Base-by-base conservation (phyloP, 2,329 filamentous ascomycete species). In the Pleurostoma richardsiae region DNA sequence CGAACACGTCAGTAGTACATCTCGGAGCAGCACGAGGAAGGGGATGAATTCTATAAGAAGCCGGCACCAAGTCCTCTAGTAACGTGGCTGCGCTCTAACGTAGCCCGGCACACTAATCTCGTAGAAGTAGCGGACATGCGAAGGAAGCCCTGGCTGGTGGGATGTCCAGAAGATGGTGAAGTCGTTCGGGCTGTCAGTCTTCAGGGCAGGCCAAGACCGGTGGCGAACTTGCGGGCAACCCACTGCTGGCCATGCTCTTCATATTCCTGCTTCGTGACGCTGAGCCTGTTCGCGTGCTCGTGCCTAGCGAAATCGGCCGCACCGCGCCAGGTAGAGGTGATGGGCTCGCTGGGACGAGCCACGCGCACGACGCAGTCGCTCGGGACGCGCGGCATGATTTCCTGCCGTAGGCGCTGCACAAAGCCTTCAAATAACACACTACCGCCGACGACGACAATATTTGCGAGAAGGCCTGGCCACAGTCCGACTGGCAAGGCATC, bases 251-350 rank as follows among this genome's bases (percentile, higher is more conserved):
- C 94, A 59, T 90, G 70, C 65, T 99, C 94, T 44, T 94, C 82
- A 63, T 99, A 99, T 61, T 99, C 90, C 51, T 87, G 79, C 61
- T 88, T 89, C 0, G 88, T 94, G n/a, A 96, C 87, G 2, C 82
- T 77, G 10, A 90, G 67, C 42, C 77, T 76, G 50, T 83, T 77
- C 44, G 95, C 72, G 38, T 86, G 76, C 39, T 75, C 73, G 56
- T 91, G 83, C 43, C 71, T 79, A 1, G 90, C 90, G 47, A 96
- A 72, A 48, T 82, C 79, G 27, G 87, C 86, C n/a, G 85, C 92
- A 11, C 94, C 94, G 10, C 82, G 69, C 92, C 92, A 99, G 0
- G 87, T 90, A 53, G 84, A 88, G 28, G 81, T 84, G 54, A 96
- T 76, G 0, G 92, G 88, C 58, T 95, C 79, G 11, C 74, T 67